phyloP scores from a whole-genome alignment of 768 basidiomycete genomes.

The Agrocybe praecox region DNA sequence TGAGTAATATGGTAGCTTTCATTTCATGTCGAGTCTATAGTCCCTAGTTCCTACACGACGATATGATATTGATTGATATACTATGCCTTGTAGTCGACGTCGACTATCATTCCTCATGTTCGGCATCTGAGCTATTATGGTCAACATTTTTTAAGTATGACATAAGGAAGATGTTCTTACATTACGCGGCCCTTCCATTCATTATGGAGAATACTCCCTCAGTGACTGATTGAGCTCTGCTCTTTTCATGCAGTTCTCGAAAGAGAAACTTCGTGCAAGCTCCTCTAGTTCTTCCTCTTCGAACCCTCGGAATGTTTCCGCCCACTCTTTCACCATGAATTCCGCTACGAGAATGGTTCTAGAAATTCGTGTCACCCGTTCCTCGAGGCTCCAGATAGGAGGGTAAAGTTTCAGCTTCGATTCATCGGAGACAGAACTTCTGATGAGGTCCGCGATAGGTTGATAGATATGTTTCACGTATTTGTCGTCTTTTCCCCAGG shows the following conservation, averaged over 20 bases:
- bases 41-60: not conserved
- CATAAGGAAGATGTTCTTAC: too few species aligned
- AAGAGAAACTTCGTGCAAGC: slow-evolving; percentile 74
- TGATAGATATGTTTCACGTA: slow-evolving; percentile 61
- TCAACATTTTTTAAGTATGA: too few species aligned
- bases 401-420: slow-evolving; percentile 56
- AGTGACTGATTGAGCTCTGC: slow-evolving; percentile 65
- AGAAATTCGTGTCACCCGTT: slow-evolving; percentile 62
- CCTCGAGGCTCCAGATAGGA: slow-evolving; percentile 63
- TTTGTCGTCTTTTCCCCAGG: slow-evolving; percentile 74
- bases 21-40: not conserved
- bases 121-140: not conserved
- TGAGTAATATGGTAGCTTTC: not conserved
- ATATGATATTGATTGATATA: not conserved
- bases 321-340: slow-evolving; percentile 74
- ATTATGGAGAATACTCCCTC: slow-evolving; percentile 31
- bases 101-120: not conserved
- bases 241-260: slow-evolving; percentile 69
- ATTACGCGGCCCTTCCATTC: not conserved
- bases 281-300: slow-evolving; percentile 63
- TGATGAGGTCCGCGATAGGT: slow-evolving; percentile 64
- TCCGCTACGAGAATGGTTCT: slow-evolving; percentile 73
- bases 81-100: not conserved
- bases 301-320: slow-evolving; percentile 63
- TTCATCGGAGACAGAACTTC: slow-evolving; percentile 48